Evolutionary conservation across 805 yeast genomes (phyloP).

Genomic region (Lachancea waltii): DNA sequence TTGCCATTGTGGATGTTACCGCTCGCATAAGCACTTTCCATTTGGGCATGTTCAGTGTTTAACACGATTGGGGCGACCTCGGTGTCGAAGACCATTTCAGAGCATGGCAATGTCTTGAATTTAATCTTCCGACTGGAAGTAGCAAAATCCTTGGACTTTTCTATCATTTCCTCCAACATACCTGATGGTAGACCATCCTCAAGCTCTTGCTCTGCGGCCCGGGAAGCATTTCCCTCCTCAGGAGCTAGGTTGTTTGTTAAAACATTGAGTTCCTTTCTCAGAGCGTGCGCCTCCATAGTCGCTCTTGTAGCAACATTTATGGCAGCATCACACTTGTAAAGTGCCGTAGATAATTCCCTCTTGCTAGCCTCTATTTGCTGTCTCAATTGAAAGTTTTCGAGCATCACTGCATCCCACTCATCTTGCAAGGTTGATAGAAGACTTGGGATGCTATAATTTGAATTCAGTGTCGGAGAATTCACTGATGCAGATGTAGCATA

Average conservation of each 20-base stretch:
- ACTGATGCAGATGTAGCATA: slow-evolving; percentile 20
- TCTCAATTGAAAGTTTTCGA: slow-evolving; percentile 71
- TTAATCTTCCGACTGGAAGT: slow-evolving; percentile 5
- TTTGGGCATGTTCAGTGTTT: neutral
- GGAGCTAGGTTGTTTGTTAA: slow-evolving; percentile 33
- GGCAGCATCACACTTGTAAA: slow-evolving; percentile 88
- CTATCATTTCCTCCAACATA: neutral
- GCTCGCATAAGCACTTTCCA: neutral
- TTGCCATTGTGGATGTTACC: slow-evolving; percentile 11
- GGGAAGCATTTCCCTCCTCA: neutral
- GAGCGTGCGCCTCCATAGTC: slow-evolving; percentile 69
- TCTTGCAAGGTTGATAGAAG: slow-evolving; percentile 69
- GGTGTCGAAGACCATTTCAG: slow-evolving; percentile 15
- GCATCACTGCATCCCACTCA: slow-evolving; percentile 83
- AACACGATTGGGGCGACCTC: neutral
- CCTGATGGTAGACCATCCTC: neutral
- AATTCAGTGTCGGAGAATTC: slow-evolving; percentile 43
- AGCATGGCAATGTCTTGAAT: slow-evolving; percentile 8
- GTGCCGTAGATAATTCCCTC: slow-evolving; percentile 67
- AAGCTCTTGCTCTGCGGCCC: neutral
- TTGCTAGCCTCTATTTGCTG: slow-evolving; percentile 61
- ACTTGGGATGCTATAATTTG: slow-evolving; percentile 53
- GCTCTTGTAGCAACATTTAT: slow-evolving; percentile 74
- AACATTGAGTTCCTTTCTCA: slow-evolving; percentile 55
- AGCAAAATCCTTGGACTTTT: slow-evolving; percentile 4